A percentile compares a stretch with the other conserved stretches of the same genome.
These are phyloP conservation scores for Parasarocladium wereldwijsianum DNA, from an alignment of 2,329 filamentous ascomycete species.

Conservation along the genomic window DNA sequence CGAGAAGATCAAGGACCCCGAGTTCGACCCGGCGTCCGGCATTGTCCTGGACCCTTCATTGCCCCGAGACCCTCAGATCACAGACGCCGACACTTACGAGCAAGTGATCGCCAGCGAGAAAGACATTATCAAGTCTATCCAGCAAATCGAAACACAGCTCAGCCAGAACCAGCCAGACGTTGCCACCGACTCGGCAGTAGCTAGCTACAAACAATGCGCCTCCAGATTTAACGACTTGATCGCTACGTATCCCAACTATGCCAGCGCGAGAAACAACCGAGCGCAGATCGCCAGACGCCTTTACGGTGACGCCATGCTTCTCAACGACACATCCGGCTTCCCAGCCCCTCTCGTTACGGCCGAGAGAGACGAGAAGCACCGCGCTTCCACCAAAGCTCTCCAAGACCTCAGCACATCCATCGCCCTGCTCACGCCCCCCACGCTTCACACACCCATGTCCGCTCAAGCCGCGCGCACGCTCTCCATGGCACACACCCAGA, in stretches of 20 bases:
- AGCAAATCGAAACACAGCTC: constrained; percentile 38
- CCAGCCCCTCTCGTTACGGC: constrained; percentile 26
- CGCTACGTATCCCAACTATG: constrained; percentile 45
- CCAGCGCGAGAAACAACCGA: constrained; percentile 60
- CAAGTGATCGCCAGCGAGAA: constrained; percentile 34
- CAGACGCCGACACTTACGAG: constrained; percentile 34
- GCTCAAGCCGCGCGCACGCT: constrained; percentile 50
- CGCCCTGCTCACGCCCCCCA: constrained; percentile 38
- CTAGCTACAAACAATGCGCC: constrained; percentile 32
- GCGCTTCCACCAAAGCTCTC: constrained; percentile 26
- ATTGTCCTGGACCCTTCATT: constrained; percentile 38
- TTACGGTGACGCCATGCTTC: constrained; percentile 45
- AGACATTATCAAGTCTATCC: constrained; percentile 37
- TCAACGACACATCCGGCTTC: constrained; percentile 22
- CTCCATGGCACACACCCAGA: constrained; percentile 57
- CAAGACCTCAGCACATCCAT: constrained; percentile 45
- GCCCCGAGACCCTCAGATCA: constrained; percentile 43
- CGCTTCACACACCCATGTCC: constrained; percentile 38
- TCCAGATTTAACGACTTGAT: constrained; percentile 40
- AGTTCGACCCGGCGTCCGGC: constrained; percentile 39
- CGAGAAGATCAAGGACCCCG: constrained; percentile 52
- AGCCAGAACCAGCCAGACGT: constrained; percentile 22
- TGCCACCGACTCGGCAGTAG: constrained; percentile 20
- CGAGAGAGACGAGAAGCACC: constrained; percentile 20
- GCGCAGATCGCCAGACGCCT: constrained; percentile 50